Evolutionary conservation across 2,329 filamentous ascomycete species (phyloP), one percentile per base, ranked within the genome.

Genomic region (Lecanicillium sp.): DNA sequence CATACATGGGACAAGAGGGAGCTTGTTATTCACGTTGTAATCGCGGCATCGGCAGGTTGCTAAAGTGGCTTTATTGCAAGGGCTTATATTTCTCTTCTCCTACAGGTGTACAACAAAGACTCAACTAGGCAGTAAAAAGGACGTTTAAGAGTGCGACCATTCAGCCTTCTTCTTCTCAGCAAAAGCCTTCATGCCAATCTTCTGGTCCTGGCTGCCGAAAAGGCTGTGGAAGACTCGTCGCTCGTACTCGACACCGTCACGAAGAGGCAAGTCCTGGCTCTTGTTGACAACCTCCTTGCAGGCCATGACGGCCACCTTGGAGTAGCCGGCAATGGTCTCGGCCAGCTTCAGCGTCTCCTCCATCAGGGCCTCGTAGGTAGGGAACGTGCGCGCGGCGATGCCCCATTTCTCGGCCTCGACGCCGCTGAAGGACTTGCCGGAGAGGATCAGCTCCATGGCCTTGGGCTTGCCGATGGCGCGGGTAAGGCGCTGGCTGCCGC

Each of bases 281-380:
- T 96, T 97, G 61, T 97, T 95, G 40, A 98, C 90, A n/a, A 92
- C 90, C 71, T 98, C 92, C 73, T 98, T 98, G 41, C 78, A 83
- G 10, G 85, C 92, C 66, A 87, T 80, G 42, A 94, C 79, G 2
- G 90, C 85, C n/a, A 98, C 82, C 56, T 74, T 79, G 37, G 85
- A 89, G 63, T 92, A 87, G 1, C 84, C 68, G 0, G 92, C 89
- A 65, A 98, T 96, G 37, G 79, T 89, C 70, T 85, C 87, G 3
- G 92, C 92, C 14, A 87, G 90, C 57, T 81, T 78, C 44, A 95
- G 60, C 3, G 88, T 81, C 40, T 79, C 86, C 53, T 87, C 80
- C 57, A 97, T 80, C 54, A 95, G 71, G 56, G 84, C 82, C 49
- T 94, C 85, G 48, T 90, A 79, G 5, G 73, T 84, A 11, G 81